phyloP scores from a whole-genome alignment of 2,329 filamentous ascomycete genomes.

The Stachybotrys echinatus region DNA sequence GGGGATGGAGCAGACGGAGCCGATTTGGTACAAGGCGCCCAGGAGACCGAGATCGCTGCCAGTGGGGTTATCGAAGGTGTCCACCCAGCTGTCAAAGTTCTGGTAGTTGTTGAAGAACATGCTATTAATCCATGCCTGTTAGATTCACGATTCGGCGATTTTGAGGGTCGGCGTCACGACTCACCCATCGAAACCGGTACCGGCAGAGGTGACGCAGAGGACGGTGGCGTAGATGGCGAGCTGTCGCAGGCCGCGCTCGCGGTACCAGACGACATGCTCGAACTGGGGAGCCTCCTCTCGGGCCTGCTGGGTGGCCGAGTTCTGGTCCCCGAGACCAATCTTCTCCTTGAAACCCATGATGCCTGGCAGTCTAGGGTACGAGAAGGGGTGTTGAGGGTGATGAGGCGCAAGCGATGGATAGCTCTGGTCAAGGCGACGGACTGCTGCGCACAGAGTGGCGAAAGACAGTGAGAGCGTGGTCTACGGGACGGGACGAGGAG shows the following conservation, averaged over 20 bases:
- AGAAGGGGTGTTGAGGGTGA: no score
- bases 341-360: constrained; percentile 1
- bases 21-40: constrained; percentile 48
- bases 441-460: no score
- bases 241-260: constrained; percentile 49
- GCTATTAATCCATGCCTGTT: constrained; percentile 14
- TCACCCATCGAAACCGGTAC: constrained; percentile 52
- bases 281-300: constrained; percentile 43
- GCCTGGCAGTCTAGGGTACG: no score
- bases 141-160: no score
- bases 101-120: constrained; percentile 56
- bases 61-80: constrained; percentile 37
- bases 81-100: constrained; percentile 48
- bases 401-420: no score
- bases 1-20: constrained; percentile 41
- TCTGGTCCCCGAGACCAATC: background rate
- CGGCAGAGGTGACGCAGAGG: constrained; percentile 55
- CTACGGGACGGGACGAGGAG: no score
- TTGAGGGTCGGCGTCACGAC: no score
- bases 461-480: no score
- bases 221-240: constrained; percentile 48
- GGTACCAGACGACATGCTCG: constrained; percentile 50
- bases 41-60: constrained; percentile 41
- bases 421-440: no score
- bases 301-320: constrained; percentile 13